Conservation (phyloP, 2,329 filamentous ascomycete species). For the Sporothrix inflata region DNA sequence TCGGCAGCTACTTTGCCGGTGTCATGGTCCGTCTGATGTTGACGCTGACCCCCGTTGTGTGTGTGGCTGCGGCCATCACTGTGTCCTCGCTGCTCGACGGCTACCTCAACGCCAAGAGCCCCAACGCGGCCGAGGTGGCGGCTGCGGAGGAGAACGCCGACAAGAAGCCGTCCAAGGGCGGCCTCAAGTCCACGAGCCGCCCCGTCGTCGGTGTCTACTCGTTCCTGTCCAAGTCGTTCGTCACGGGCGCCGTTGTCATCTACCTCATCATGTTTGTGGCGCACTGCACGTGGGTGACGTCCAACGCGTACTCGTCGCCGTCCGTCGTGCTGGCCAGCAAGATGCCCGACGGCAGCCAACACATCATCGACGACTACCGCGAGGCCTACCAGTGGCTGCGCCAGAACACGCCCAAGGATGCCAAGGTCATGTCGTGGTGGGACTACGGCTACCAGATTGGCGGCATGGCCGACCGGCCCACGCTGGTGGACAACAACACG, state of each 20-base stretch:
- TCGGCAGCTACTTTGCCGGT: conserved; percentile 96
- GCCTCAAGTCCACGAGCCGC: conserved; percentile 70
- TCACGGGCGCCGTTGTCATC: conserved; percentile 70
- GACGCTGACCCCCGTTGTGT: conserved; percentile 93
- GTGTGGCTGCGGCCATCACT: conserved; percentile 87
- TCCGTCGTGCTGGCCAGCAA: conserved; percentile 93
- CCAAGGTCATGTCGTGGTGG: conserved; percentile 99
- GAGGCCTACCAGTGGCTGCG: conserved; percentile 99
- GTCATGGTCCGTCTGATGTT: conserved; percentile 99
- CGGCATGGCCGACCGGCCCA: conserved; percentile 97
- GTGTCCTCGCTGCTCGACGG: conserved; percentile 86
- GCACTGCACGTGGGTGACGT: conserved; percentile 99
- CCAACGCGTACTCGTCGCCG: conserved; percentile 97
- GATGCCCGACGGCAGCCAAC: conserved; percentile 91
- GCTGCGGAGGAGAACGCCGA: conserved; percentile 50
- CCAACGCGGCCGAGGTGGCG: conserved; percentile 54
- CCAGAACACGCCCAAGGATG: conserved; percentile 91
- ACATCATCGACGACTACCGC: conserved; percentile 98
- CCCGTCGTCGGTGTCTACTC: conserved; percentile 85
- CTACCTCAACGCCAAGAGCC: conserved; percentile 71
- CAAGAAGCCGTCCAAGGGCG: conserved; percentile 56
- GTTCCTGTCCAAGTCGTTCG: conserved; percentile 74
- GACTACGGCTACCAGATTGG: conserved; percentile 99
- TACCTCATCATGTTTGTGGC: conserved; percentile 93
- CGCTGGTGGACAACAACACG: conserved; percentile 98